Evolutionary conservation across 139 green algal genomes (phyloP).

Genomic region (Tetradesmus lagerheimii): DNA sequence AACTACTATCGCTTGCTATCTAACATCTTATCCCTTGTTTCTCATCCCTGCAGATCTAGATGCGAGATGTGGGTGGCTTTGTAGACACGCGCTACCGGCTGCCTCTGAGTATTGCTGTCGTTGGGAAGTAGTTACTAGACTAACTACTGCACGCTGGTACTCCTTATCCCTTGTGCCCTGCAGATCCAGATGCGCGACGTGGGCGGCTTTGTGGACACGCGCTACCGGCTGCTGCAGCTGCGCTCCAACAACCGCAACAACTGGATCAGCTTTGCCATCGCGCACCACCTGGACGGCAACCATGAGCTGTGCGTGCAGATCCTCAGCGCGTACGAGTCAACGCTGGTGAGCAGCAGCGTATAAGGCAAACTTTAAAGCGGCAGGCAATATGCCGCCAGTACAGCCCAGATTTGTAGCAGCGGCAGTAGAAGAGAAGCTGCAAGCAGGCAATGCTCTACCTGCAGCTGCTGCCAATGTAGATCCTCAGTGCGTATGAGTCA

Average conservation of each 20-base stretch:
- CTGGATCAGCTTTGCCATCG: conserved; percentile 95
- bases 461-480: neutral
- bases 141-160: neutral
- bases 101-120: conserved; percentile 31
- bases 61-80: conserved; percentile 93
- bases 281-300: conserved; percentile 90
- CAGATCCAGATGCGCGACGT: conserved; percentile 96
- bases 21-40: neutral
- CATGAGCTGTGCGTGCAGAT: conserved; percentile 82
- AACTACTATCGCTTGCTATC: too few relatives aligned
- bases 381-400: too few relatives aligned
- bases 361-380: neutral
- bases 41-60: conserved; percentile 81
- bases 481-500: neutral
- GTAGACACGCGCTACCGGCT: conserved; percentile 92
- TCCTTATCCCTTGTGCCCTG: neutral
- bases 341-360: conserved; percentile 61
- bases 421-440: neutral
- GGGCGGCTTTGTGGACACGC: conserved; percentile 91
- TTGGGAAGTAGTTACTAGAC: too few relatives aligned
- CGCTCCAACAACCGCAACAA: conserved; percentile 87
- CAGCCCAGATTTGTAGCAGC: neutral
- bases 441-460: neutral
- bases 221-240: conserved; percentile 87
- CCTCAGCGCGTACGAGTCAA: conserved; percentile 63